Evolutionary conservation across 257 asterid genomes (phyloP), one percentile per base, ranked within the genome.

Genomic region (Eustoma russellianum): DNA sequence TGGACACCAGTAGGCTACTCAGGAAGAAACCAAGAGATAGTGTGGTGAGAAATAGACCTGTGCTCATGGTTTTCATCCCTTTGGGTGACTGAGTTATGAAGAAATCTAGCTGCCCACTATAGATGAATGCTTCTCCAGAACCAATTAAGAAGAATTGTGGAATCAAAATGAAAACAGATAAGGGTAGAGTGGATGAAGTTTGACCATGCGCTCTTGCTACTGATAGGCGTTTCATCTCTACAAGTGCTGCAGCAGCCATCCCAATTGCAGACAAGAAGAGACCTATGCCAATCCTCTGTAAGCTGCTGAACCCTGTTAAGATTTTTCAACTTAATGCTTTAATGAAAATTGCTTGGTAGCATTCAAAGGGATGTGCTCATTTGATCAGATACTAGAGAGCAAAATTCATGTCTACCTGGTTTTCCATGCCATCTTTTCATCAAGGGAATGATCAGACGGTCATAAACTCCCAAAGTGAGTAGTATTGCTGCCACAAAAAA

Each of bases 11-110:
- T 30, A 72, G 35, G 46, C 68, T 67, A 52, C 82, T 71, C 9
- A 71, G 9, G 59, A 76, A 71, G 52, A 68, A 76, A 1, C 78
- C 82, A 3, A 71, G 51, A 7, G 73, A 56, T 38, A 71, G 61
- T 0, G 82, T 71, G 9, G 73, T 76, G 50, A 76, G 56, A 50
- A 68, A 76, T 17, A 76, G 54, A 10, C 71, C 76, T 7, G 73
- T 72, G 71, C 77, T 74, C 64, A 74, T 63, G 2, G 79, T 71
- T 59, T 78, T 71, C 84, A 74, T 78, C 17, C 78, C 74, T 58
- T 69, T 74, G 1, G 81, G 85, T 38, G 79, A 72, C 48, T 74
- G 70, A 4, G 72, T 66, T 48, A 74, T 66, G 70, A 74, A 78
- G 61, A 78, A 71, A 52, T 74, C 77, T 8, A 71, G 50, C 34